Conservation (phyloP, 2,329 filamentous ascomycete genomes). For the Penicillium freii region DNA sequence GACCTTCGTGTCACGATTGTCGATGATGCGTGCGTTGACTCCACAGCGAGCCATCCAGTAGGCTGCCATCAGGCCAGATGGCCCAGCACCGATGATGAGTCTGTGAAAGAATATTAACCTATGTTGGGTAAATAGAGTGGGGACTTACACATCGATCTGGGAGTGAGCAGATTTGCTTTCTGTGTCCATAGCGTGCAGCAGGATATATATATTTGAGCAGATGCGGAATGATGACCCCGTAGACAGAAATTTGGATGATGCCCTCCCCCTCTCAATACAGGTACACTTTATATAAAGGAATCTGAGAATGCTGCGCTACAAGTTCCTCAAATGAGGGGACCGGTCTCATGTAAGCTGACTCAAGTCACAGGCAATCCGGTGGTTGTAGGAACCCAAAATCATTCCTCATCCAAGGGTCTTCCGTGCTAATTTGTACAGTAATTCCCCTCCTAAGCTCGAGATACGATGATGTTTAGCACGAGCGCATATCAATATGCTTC, state of each 20-base stretch:
- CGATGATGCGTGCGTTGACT: slow-evolving; percentile 50
- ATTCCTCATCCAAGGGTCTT: not conserved
- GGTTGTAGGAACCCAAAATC: not conserved
- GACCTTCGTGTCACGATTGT: slow-evolving; percentile 43
- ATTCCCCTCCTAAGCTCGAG: not conserved
- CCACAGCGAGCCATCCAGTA: slow-evolving; percentile 52
- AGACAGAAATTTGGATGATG: not conserved
- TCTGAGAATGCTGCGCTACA: not conserved
- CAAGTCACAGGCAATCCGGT: not conserved
- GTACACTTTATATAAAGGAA: not conserved
- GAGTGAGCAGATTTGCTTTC: not conserved
- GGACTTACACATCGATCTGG: slow-evolving; percentile 6
- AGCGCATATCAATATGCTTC: not conserved
- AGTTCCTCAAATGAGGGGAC: not conserved
- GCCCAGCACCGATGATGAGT: slow-evolving; percentile 51
- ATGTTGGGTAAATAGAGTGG: accelerated
- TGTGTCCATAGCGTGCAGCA: not conserved
- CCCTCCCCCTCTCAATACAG: too few species aligned
- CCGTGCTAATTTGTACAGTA: not conserved
- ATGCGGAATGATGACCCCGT: not conserved
- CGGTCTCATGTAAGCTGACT: not conserved
- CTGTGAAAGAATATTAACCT: not conserved
- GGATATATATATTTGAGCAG: not conserved
- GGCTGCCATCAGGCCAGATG: slow-evolving; percentile 50
- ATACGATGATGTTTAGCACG: not conserved